A percentile compares a stretch with the other conserved stretches of the same genome.
Conservation (phyloP, 1,139 yeast species). For the Taphrina deformans region DNA sequence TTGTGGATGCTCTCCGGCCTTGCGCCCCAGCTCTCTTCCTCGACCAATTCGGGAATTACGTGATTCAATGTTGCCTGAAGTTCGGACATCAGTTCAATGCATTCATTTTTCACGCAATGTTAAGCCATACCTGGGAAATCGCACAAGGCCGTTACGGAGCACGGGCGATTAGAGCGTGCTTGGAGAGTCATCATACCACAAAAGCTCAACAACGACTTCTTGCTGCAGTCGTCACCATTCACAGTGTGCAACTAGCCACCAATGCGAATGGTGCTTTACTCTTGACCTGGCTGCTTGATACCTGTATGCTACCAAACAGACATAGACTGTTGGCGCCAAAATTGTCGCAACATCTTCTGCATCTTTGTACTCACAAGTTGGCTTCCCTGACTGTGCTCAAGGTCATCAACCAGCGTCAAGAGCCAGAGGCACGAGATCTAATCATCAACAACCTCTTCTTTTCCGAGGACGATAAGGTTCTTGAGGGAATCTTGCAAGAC, state of each 20-base stretch:
- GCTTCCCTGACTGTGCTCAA: slow-evolving; percentile 83
- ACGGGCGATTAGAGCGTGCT: slow-evolving; percentile 87
- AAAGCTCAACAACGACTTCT: slow-evolving; percentile 69
- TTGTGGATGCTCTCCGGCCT: slow-evolving; percentile 72
- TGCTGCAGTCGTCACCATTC: slow-evolving; percentile 76
- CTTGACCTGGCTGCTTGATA: slow-evolving; percentile 91
- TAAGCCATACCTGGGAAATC: slow-evolving; percentile 75
- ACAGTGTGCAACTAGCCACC: slow-evolving; percentile 75
- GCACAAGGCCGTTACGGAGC: slow-evolving; percentile 93
- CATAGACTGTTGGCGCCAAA: slow-evolving; percentile 58
- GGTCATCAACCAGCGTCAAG: slow-evolving; percentile 66
- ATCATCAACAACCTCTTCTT: slow-evolving; percentile 64
- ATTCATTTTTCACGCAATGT: slow-evolving; percentile 81
- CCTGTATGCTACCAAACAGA: slow-evolving; percentile 66
- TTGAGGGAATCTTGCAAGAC: slow-evolving; percentile 59
- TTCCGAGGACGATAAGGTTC: slow-evolving; percentile 42
- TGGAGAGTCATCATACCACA: slow-evolving; percentile 70
- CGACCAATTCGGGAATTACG: slow-evolving; percentile 97
- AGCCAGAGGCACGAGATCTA: slow-evolving; percentile 59
- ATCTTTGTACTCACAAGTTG: slow-evolving; percentile 76
- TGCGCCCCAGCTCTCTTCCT: slow-evolving; percentile 82
- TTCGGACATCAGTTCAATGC: slow-evolving; percentile 87
- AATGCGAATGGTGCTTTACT: slow-evolving; percentile 86
- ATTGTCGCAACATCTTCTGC: slow-evolving; percentile 62
- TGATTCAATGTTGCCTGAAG: slow-evolving; percentile 87